Evolutionary conservation across 192 early-diverging fungal species (phyloP).

Genomic region (Gaertneriomyces semiglobifer): DNA sequence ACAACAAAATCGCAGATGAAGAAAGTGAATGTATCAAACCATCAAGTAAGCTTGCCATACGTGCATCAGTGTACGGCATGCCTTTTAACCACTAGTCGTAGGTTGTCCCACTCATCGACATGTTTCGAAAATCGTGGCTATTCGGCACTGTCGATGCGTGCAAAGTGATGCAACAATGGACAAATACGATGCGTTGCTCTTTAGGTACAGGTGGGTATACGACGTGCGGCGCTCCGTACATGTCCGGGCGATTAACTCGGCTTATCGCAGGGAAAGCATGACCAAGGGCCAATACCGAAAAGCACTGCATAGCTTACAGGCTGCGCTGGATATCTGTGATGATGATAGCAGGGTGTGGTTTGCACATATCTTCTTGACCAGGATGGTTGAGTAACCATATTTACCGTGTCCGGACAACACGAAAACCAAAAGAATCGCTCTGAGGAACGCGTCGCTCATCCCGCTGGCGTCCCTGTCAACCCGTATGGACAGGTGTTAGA

Average conservation of each 20-base stretch:
- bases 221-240: not conserved
- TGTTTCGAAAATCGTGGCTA: not conserved
- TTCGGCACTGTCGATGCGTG: constrained; percentile 21
- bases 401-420: too few species aligned
- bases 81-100: not conserved
- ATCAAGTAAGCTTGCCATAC: constrained; percentile 1
- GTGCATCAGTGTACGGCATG: not conserved
- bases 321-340: constrained; percentile 21
- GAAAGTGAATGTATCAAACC: not conserved
- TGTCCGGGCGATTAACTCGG: not conserved
- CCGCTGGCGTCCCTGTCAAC: too few species aligned
- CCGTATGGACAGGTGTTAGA: too few species aligned
- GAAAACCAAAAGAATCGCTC: too few species aligned
- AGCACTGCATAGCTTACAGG: constrained; percentile 5
- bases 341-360: constrained; percentile 14
- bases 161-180: constrained; percentile 14
- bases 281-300: not conserved
- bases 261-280: constrained; percentile 8
- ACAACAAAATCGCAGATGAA: not conserved
- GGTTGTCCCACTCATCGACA: constrained; percentile 11
- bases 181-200: constrained; percentile 17
- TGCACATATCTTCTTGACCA: not conserved
- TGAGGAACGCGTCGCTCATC: too few species aligned
- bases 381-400: not conserved
- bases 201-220: constrained; percentile 13